A percentile compares a stretch with the other conserved stretches of the same genome.
phyloP scores from a whole-genome alignment of 2,329 filamentous ascomycete genomes.

The Coniella vitis region DNA sequence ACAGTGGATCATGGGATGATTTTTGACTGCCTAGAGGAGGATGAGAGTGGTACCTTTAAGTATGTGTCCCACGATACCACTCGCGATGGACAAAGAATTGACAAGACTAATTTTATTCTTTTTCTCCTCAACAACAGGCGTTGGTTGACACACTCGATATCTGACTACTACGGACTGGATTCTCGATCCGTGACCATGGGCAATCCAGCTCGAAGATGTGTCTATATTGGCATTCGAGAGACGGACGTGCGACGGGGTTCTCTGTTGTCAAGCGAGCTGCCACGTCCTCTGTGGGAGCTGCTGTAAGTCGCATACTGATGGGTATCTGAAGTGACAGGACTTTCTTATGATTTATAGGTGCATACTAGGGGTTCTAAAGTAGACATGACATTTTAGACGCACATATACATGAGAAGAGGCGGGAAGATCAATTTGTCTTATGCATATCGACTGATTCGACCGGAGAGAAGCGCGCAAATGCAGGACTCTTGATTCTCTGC shows the following conservation, averaged over 20 bases:
- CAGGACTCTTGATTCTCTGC: too few species aligned
- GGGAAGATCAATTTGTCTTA: too few species aligned
- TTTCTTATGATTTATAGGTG: slow-evolving; percentile 1
- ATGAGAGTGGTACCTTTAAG: slow-evolving; percentile 75
- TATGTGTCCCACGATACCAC: slow-evolving; percentile 31
- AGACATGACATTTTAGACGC: too few species aligned
- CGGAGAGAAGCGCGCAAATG: too few species aligned
- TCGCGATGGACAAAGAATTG: too few species aligned
- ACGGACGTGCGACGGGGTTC: slow-evolving; percentile 23
- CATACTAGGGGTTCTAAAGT: neutral
- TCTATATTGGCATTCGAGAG: slow-evolving; percentile 68
- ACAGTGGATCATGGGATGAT: slow-evolving; percentile 56
- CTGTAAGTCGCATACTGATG: slow-evolving; percentile 30
- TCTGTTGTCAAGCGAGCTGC: slow-evolving; percentile 34
- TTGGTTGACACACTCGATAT: slow-evolving; percentile 90
- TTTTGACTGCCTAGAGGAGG: slow-evolving; percentile 71
- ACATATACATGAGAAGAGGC: too few species aligned
- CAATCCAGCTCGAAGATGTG: slow-evolving; percentile 65
- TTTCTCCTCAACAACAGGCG: slow-evolving; percentile 45
- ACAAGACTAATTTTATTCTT: too few species aligned
- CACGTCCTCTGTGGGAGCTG: slow-evolving; percentile 58
- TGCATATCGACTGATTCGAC: too few species aligned
- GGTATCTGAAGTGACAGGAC: neutral
- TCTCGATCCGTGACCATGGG: slow-evolving; percentile 74
- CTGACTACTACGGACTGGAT: slow-evolving; percentile 81